phyloP scores from a whole-genome alignment of 345 rosid species.

The Adansonia digitata region DNA sequence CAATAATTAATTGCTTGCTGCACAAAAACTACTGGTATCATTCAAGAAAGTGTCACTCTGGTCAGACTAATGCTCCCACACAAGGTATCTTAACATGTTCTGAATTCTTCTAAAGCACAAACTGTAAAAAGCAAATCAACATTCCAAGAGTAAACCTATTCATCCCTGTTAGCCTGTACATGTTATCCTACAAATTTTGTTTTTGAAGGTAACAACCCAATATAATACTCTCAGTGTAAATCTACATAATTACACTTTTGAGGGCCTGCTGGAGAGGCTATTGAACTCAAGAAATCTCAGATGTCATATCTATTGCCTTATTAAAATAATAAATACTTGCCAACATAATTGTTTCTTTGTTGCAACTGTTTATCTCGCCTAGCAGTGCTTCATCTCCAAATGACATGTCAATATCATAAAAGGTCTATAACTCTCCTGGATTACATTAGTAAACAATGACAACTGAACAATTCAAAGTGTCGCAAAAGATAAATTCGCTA shows the following conservation, averaged over 20 bases:
- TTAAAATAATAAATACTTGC: background rate
- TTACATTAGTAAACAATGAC: background rate
- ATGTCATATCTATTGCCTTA: background rate
- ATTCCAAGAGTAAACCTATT: background rate
- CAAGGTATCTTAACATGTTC: background rate
- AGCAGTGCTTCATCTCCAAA: background rate
- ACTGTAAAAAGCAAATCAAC: background rate
- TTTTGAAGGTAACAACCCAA: background rate
- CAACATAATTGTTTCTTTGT: background rate
- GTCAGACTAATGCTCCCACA: background rate
- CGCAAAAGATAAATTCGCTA: background rate
- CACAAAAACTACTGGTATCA: background rate
- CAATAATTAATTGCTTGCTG: too few species aligned
- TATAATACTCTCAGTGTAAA: background rate
- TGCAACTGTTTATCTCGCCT: too few species aligned
- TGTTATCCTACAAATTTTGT: background rate
- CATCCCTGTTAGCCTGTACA: background rate
- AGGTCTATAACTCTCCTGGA: background rate
- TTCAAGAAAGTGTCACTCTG: background rate
- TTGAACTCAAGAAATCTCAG: background rate
- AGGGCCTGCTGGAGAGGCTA: background rate
- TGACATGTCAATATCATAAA: background rate
- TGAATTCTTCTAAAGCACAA: background rate
- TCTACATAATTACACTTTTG: background rate
- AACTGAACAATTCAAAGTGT: background rate